Conservation (phyloP, 2,329 filamentous ascomycete genomes). For the Neofusicoccum sp. region DNA sequence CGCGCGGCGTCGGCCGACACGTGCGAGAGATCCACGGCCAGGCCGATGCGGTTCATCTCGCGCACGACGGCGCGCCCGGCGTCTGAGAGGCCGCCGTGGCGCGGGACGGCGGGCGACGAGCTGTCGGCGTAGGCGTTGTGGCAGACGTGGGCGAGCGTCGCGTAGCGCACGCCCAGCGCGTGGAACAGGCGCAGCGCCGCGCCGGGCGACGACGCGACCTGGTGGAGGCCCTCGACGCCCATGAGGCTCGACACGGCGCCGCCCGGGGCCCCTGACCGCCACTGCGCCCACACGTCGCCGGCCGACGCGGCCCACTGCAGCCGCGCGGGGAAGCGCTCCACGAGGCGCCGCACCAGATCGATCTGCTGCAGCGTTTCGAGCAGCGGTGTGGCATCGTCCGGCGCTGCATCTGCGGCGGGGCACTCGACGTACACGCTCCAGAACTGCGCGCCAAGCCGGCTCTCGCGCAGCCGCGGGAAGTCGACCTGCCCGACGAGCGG, state of each 20-base stretch:
- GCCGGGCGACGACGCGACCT: conserved; percentile 15
- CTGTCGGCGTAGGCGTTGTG: conserved; percentile 19
- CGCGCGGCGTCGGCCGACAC: background rate
- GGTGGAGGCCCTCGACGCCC: conserved; percentile 22
- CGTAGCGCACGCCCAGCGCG: conserved; percentile 20
- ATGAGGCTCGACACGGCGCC: conserved; percentile 6
- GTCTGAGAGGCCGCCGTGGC: background rate
- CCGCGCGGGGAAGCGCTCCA: background rate
- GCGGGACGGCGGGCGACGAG: background rate
- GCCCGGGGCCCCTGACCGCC: background rate
- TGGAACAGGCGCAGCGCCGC: conserved; percentile 17
- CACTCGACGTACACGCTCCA: background rate
- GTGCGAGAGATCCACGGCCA: conserved; percentile 13
- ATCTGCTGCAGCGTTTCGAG: background rate
- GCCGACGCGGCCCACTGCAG: background rate
- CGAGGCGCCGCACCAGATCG: background rate
- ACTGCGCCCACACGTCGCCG: background rate
- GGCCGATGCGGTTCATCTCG: background rate
- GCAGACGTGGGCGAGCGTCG: conserved; percentile 16
- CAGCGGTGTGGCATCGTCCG: background rate
- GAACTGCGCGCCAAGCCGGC: background rate
- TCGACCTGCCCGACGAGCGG: background rate
- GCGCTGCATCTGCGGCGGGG: background rate
- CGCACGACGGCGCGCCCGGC: background rate
- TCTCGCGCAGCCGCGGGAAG: background rate